phyloP scores from a whole-genome alignment of 371 early-diverging fungal species.

The Rhizopus sp. region DNA sequence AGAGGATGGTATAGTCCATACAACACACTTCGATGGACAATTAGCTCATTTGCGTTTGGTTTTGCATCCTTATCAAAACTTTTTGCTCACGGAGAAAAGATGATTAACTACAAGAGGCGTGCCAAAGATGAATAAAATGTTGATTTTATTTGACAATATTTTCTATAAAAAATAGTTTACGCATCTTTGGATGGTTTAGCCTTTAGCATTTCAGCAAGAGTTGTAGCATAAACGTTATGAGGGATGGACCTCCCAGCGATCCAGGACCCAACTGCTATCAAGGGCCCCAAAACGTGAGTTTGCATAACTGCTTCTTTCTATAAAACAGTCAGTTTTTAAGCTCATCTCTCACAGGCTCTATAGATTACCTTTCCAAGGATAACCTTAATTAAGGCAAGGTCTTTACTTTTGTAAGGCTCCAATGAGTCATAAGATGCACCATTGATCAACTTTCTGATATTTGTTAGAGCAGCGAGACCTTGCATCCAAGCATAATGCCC shows the following conservation, averaged over 20 bases:
- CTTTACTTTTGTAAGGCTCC: constrained; percentile 41
- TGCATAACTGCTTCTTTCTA: constrained; percentile 47
- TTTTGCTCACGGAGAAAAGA: constrained; percentile 22
- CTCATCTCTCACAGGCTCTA: too few relatives aligned
- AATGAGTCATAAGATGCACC: constrained; percentile 29
- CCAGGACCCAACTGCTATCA: constrained; percentile 43
- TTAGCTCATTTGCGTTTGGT: constrained; percentile 38
- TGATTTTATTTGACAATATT: too few relatives aligned
- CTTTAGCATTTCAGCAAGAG: constrained; percentile 27
- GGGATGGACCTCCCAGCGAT: constrained; percentile 39
- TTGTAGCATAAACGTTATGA: constrained; percentile 36
- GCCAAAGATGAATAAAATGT: too few relatives aligned
- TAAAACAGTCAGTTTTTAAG: too few relatives aligned
- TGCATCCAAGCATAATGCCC: constrained; percentile 55
- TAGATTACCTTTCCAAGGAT: constrained; percentile 43
- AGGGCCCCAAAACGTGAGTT: constrained; percentile 37
- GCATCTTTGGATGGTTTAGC: constrained; percentile 4
- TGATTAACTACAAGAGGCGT: too few relatives aligned
- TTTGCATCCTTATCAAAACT: constrained; percentile 30
- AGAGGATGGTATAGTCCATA: constrained; percentile 33
- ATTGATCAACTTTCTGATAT: constrained; percentile 33
- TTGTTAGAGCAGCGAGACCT: constrained; percentile 31
- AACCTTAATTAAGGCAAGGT: constrained; percentile 39
- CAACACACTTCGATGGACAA: constrained; percentile 33
- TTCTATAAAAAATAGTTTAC: too few relatives aligned